Evolutionary conservation across 345 rosid species (phyloP).

Genomic region (Excoecaria cochinchinensis): DNA sequence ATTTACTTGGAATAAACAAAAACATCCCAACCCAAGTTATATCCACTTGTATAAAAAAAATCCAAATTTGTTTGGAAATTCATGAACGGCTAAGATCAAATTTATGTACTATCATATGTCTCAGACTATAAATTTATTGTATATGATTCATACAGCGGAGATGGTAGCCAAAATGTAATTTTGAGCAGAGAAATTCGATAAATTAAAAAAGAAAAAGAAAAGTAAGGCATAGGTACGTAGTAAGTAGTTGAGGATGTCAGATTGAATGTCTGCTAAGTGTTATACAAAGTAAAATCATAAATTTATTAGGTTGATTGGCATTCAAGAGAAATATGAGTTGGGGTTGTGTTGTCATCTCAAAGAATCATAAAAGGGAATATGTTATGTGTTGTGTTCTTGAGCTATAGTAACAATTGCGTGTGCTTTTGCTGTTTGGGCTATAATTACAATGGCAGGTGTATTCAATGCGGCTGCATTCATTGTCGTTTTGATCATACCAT

Average conservation of each 20-base stretch:
- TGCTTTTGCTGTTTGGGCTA: not conserved
- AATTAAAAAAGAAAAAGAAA: not conserved
- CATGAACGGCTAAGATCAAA: no score
- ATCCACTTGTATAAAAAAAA: no score
- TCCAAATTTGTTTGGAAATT: no score
- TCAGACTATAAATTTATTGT: no score
- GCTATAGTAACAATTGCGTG: not conserved
- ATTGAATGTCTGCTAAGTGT: conserved; percentile 10
- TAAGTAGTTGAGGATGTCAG: conserved; percentile 8
- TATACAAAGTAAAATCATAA: not conserved
- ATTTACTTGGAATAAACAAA: no score
- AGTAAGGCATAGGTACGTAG: not conserved
- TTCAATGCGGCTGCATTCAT: not conserved
- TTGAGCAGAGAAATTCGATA: not conserved
- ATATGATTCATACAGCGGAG: no score
- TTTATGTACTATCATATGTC: no score
- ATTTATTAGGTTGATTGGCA: not conserved
- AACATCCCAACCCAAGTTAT: no score
- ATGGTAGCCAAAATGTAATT: no score
- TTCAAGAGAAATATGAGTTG: not conserved
- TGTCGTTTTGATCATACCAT: not conserved
- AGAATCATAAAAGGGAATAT: conserved; percentile 2
- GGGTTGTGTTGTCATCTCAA: conserved; percentile 12
- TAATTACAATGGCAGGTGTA: not conserved
- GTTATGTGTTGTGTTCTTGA: not conserved